These are phyloP conservation scores for Tulasnella sp. DNA, from an alignment of 768 basidiomycete genomes.

Conservation along the genomic window DNA sequence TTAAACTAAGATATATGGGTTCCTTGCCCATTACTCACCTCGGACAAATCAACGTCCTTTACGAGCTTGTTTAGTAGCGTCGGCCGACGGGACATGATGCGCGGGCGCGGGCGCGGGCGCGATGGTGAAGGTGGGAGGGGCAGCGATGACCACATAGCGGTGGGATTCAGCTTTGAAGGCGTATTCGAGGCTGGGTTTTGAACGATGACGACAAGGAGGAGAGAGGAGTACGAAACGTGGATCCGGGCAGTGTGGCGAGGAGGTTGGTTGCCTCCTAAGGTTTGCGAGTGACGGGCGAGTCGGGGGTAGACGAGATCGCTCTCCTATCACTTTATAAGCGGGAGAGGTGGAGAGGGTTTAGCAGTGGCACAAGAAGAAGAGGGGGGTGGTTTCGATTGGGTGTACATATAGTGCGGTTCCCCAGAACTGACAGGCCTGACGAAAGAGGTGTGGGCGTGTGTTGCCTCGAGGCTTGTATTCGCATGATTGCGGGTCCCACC, in stretches of 20 bases:
- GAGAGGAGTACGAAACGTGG: neutral
- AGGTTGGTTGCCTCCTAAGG: slow-evolving; percentile 1
- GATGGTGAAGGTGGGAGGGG: neutral
- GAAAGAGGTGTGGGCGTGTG: slow-evolving; percentile 21
- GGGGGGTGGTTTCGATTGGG: neutral
- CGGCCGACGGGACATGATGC: slow-evolving; percentile 10
- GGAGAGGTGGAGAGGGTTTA: neutral
- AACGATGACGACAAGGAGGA: neutral
- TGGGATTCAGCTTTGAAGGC: neutral
- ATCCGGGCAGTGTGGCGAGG: neutral
- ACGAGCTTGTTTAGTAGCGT: slow-evolving; percentile 3
- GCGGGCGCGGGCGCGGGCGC: slow-evolving; percentile 16
- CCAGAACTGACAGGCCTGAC: slow-evolving; percentile 5
- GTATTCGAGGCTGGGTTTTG: neutral
- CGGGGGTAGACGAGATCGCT: neutral
- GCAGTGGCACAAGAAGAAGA: neutral
- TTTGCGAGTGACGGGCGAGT: neutral
- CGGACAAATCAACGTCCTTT: slow-evolving; percentile 18
- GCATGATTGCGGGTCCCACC: neutral
- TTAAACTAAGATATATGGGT: neutral
- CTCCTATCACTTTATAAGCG: slow-evolving; percentile 7
- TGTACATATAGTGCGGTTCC: slow-evolving; percentile 5
- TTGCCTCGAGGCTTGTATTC: slow-evolving; percentile 11
- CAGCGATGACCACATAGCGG: slow-evolving; percentile 3
- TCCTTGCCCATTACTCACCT: neutral